Evolutionary conservation across 352 stramenopile genomes (phyloP).

Genomic region (Blastocystis sp.): DNA sequence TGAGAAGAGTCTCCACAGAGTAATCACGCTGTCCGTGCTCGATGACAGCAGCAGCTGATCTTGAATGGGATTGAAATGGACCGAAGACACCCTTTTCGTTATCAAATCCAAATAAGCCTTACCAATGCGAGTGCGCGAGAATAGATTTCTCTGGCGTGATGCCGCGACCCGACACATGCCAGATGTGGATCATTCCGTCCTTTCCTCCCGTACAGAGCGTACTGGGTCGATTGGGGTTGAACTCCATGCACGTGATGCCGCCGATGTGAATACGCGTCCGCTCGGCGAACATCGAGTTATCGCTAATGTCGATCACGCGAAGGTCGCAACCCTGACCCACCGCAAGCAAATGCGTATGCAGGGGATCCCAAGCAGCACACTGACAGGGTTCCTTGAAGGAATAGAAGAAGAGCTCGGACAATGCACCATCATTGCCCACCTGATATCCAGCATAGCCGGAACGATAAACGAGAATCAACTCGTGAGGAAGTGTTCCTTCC

Average conservation of each 20-base stretch:
- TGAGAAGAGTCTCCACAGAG: slow-evolving; percentile 54
- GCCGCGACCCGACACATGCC: slow-evolving; percentile 25
- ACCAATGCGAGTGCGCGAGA: slow-evolving; percentile 51
- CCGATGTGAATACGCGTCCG: not conserved
- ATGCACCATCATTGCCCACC: not conserved
- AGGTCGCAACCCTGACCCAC: not conserved
- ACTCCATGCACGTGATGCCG: slow-evolving; percentile 21
- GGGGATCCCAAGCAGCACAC: slow-evolving; percentile 31
- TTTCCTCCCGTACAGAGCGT: slow-evolving; percentile 17
- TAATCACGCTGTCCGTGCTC: slow-evolving; percentile 17
- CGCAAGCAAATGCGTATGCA: slow-evolving; percentile 28
- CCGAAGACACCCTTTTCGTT: slow-evolving; percentile 8
- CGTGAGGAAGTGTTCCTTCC: slow-evolving; percentile 30
- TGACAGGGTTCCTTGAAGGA: not conserved
- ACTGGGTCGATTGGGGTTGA: slow-evolving; percentile 46
- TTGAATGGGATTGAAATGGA: slow-evolving; percentile 54
- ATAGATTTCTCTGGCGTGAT: slow-evolving; percentile 18
- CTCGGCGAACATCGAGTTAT: not conserved
- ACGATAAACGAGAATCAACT: slow-evolving; percentile 32
- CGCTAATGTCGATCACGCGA: slow-evolving; percentile 43
- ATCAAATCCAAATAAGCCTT: not conserved
- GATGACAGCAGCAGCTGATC: slow-evolving; percentile 41
- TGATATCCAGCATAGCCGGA: slow-evolving; percentile 24
- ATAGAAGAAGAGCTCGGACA: slow-evolving; percentile 48
- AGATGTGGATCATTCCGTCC: slow-evolving; percentile 38